These are phyloP conservation scores for Barbatosphaeria neglecta DNA, from an alignment of 495 filamentous ascomycete genomes.

Conservation along the genomic window DNA sequence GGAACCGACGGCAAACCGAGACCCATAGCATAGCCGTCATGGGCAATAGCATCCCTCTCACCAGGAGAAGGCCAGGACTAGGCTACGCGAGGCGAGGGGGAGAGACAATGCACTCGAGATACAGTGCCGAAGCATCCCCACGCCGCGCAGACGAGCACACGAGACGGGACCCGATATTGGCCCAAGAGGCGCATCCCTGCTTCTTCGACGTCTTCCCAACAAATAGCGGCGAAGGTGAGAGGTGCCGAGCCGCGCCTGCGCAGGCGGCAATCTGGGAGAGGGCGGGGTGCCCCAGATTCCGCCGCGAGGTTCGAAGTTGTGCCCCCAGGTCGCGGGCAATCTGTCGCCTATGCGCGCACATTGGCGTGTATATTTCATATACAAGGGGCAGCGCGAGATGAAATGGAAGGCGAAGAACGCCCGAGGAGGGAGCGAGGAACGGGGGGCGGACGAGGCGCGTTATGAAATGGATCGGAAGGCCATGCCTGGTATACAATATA, in stretches of 20 bases:
- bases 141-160: constrained; percentile 13
- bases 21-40: no score
- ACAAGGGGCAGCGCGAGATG: not conserved
- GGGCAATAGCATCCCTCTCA: no score
- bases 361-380: constrained; percentile 13
- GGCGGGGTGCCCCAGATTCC: constrained; percentile 20
- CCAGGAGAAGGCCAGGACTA: no score
- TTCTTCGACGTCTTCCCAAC: constrained; percentile 6
- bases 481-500: not conserved
- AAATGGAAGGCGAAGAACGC: not conserved
- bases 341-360: constrained; percentile 2
- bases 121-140: constrained; percentile 7
- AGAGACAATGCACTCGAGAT: not conserved
- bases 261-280: constrained; percentile 10
- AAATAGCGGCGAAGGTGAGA: constrained; percentile 4
- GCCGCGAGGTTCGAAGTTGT: constrained; percentile 12
- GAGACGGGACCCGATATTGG: constrained; percentile 14
- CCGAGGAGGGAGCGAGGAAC: no score
- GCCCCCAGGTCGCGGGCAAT: not conserved
- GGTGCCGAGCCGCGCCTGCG: constrained; percentile 11
- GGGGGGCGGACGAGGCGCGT: no score
- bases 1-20: no score
- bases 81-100: no score
- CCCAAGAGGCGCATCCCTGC: constrained; percentile 9
- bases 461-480: no score